Evolutionary conservation across 148 eudicot species (phyloP).

Genomic region (Chenopodium quinoa): DNA sequence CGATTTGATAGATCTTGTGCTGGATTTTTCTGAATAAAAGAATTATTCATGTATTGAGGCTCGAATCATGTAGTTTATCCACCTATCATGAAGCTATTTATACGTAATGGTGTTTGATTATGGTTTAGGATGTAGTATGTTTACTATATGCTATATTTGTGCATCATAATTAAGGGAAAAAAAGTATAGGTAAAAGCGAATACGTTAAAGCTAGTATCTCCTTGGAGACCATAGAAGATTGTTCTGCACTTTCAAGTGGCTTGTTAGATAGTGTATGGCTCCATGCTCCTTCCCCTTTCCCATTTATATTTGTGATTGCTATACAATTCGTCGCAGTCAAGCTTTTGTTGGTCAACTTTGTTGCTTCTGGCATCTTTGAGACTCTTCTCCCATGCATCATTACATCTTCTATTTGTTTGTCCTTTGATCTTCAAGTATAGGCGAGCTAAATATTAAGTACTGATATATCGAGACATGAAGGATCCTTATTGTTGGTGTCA

Average conservation of each 20-base stretch:
- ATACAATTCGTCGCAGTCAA: not conserved
- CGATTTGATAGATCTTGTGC: not conserved
- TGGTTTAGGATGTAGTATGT: not conserved
- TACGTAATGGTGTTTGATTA: not conserved
- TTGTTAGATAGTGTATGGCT: not conserved
- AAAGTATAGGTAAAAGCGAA: not conserved
- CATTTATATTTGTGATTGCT: not conserved
- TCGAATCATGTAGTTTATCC: no score
- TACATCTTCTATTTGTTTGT: not conserved
- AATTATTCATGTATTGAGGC: not conserved
- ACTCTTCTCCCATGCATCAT: conserved; percentile 13
- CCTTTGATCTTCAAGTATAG: not conserved
- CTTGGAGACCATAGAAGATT: not conserved
- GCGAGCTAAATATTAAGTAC: not conserved
- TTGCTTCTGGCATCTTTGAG: not conserved
- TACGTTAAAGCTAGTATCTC: not conserved
- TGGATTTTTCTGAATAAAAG: not conserved
- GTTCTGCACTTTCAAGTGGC: not conserved
- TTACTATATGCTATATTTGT: not conserved
- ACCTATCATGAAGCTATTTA: not conserved
- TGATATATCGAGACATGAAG: not conserved
- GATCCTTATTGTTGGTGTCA: not conserved
- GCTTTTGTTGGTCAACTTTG: not conserved
- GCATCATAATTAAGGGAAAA: not conserved
- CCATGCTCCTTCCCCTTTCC: not conserved